A percentile compares a stretch with the other conserved stretches of the same genome.
Conservation (phyloP, 2,329 filamentous ascomycete genomes). For the Scytalidium lignicola region DNA sequence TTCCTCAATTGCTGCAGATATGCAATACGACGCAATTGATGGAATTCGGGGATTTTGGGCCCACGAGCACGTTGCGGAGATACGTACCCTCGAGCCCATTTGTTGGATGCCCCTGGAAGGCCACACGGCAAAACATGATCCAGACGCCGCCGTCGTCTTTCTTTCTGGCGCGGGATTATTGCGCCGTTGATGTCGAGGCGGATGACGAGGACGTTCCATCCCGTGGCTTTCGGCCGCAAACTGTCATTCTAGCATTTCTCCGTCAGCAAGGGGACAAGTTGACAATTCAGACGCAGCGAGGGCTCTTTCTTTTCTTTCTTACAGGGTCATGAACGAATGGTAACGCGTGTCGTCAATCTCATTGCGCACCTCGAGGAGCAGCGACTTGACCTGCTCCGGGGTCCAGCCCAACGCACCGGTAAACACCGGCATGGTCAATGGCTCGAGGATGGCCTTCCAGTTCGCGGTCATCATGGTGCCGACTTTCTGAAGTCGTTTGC, state of each 20-base stretch:
- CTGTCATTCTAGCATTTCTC: slow-evolving; percentile 21
- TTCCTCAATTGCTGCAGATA: too few species aligned
- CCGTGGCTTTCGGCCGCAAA: slow-evolving; percentile 25
- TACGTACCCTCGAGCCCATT: too few species aligned
- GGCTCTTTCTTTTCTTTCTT: slow-evolving; percentile 5
- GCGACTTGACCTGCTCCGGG: slow-evolving; percentile 15
- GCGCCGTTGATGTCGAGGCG: slow-evolving; percentile 3
- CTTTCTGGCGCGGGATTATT: too few species aligned
- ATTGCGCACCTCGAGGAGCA: slow-evolving; percentile 18
- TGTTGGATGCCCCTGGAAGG: too few species aligned
- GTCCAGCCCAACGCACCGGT: slow-evolving; percentile 22
- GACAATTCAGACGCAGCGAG: not conserved
- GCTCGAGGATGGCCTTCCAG: slow-evolving; percentile 23
- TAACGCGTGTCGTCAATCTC: slow-evolving; percentile 24
- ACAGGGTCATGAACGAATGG: slow-evolving; percentile 27
- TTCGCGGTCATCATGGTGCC: slow-evolving; percentile 26
- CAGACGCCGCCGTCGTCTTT: too few species aligned
- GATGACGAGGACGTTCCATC: slow-evolving; percentile 14
- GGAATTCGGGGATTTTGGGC: too few species aligned
- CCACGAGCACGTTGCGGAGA: too few species aligned
- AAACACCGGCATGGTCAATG: slow-evolving; percentile 19
- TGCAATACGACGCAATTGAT: too few species aligned
- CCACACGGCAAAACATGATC: too few species aligned
- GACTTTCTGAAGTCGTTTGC: slow-evolving; percentile 25
- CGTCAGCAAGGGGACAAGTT: not conserved